Percentiles rank a stretch among this genome's conserved stretches.
Conservation (phyloP, 805 yeast species). For the Sugiyamaella smithiae region DNA sequence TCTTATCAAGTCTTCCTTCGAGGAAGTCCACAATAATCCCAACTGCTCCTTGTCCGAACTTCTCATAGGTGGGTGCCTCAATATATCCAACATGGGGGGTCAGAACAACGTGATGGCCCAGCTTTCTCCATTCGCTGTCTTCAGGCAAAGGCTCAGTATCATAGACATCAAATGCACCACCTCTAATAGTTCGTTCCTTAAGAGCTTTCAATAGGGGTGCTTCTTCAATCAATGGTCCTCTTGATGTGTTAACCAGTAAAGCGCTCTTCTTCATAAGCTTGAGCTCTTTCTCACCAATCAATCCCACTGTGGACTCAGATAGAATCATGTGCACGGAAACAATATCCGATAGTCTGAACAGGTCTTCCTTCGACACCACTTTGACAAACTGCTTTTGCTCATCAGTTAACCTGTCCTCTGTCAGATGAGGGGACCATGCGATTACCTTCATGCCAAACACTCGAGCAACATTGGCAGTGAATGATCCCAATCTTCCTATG, state of each 20-base stretch:
- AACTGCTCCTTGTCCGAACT: constrained; percentile 17
- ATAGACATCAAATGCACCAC: constrained; percentile 27
- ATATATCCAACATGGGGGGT: constrained; percentile 27
- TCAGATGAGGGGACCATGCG: constrained; percentile 25
- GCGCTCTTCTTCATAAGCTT: constrained; percentile 23
- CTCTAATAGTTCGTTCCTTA: constrained; percentile 19
- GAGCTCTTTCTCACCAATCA: constrained; percentile 19
- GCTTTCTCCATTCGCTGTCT: constrained; percentile 18
- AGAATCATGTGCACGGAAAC: constrained; percentile 23
- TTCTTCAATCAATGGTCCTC: constrained; percentile 26
- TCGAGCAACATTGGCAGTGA: constrained; percentile 19
- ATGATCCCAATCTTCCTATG: constrained; percentile 21
- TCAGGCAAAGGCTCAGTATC: constrained; percentile 25
- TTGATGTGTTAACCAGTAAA: constrained; percentile 23
- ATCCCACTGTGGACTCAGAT: constrained; percentile 17
- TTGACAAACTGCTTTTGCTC: constrained; percentile 14
- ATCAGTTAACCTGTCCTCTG: constrained; percentile 13
- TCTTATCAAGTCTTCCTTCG: constrained; percentile 8
- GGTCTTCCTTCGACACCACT: constrained; percentile 20
- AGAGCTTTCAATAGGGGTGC: constrained; percentile 21
- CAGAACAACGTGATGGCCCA: constrained; percentile 20
- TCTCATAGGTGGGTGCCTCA: constrained; percentile 15
- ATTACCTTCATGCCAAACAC: constrained; percentile 24
- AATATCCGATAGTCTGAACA: constrained; percentile 21
- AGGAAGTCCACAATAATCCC: constrained; percentile 12